phyloP scores from a whole-genome alignment of 495 filamentous ascomycete genomes.

The Aspergillus mulundensis region DNA sequence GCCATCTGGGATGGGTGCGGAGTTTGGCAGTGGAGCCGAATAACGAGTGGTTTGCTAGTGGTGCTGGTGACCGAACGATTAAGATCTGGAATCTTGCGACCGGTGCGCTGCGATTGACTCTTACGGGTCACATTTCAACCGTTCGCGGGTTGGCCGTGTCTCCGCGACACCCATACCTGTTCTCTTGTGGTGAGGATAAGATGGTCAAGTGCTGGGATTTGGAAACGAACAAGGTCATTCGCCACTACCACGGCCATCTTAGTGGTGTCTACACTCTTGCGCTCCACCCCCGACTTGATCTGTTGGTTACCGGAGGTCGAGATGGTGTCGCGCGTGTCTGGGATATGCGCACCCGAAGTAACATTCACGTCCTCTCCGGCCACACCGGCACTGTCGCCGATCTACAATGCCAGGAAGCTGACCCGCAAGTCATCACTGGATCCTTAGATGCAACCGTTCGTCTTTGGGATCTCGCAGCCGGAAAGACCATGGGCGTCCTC shows the following conservation, averaged over 20 bases:
- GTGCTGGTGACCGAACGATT: slow-evolving; percentile 93
- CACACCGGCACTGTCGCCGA: slow-evolving; percentile 87
- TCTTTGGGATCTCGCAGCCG: slow-evolving; percentile 93
- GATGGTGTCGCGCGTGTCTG: slow-evolving; percentile 94
- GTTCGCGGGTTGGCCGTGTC: slow-evolving; percentile 92
- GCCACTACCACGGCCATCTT: slow-evolving; percentile 96
- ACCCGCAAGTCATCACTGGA: slow-evolving; percentile 89
- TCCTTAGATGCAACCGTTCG: slow-evolving; percentile 91
- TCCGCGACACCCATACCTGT: slow-evolving; percentile 92
- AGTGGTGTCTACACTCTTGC: slow-evolving; percentile 92
- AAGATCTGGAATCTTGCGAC: slow-evolving; percentile 98
- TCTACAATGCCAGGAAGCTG: slow-evolving; percentile 89
- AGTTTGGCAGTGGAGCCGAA: slow-evolving; percentile 87
- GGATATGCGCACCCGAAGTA: slow-evolving; percentile 96
- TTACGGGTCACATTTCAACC: slow-evolving; percentile 96
- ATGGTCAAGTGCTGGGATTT: slow-evolving; percentile 99
- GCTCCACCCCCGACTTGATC: slow-evolving; percentile 89
- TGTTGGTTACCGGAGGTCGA: slow-evolving; percentile 90
- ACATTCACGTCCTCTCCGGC: slow-evolving; percentile 88
- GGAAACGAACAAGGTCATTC: slow-evolving; percentile 97
- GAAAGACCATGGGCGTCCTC: slow-evolving; percentile 91
- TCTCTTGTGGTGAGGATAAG: slow-evolving; percentile 98
- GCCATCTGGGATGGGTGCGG: slow-evolving; percentile 95
- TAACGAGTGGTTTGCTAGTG: slow-evolving; percentile 97
- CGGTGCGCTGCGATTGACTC: slow-evolving; percentile 73